These are phyloP conservation scores for Diplotaxis tenuifolia DNA, from an alignment of 345 rosid genomes.

Conservation along the genomic window DNA sequence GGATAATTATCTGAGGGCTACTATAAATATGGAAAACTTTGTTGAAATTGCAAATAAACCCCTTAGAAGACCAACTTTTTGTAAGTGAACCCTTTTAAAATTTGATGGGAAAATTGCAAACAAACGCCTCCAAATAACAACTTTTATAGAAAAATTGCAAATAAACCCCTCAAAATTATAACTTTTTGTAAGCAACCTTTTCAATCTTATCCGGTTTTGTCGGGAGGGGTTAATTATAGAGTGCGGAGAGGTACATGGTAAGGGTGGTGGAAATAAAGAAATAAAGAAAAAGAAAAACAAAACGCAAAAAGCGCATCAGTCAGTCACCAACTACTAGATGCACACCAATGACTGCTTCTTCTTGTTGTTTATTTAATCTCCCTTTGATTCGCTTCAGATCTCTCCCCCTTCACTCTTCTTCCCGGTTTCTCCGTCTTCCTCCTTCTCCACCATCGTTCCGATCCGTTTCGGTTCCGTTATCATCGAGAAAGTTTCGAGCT, in stretches of 20 bases:
- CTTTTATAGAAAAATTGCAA: background rate
- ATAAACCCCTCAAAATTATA: background rate
- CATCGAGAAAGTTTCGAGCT: slow-evolving; percentile 29
- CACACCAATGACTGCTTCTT: slow-evolving; percentile 32
- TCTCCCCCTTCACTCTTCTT: slow-evolving; percentile 7
- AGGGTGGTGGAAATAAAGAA: background rate
- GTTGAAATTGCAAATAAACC: background rate
- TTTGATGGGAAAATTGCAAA: no score
- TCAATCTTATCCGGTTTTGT: slow-evolving; percentile 9
- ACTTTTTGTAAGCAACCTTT: background rate
- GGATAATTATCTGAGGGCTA: background rate
- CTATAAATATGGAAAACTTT: background rate
- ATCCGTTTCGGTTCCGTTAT: slow-evolving; percentile 13
- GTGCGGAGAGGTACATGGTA: slow-evolving; percentile 24
- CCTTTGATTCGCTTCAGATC: slow-evolving; percentile 39
- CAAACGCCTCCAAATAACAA: no score
- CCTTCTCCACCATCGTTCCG: background rate
- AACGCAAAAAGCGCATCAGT: background rate
- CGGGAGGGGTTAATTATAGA: background rate
- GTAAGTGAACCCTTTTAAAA: no score
- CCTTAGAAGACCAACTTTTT: background rate
- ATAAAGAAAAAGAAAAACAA: background rate
- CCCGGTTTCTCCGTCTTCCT: slow-evolving; percentile 11
- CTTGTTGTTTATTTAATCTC: slow-evolving; percentile 33
- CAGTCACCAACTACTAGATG: slow-evolving; percentile 11